A percentile compares a stretch with the other conserved stretches of the same genome.
phyloP scores from a whole-genome alignment of 768 basidiomycete species.

The Lactarius sp. region DNA sequence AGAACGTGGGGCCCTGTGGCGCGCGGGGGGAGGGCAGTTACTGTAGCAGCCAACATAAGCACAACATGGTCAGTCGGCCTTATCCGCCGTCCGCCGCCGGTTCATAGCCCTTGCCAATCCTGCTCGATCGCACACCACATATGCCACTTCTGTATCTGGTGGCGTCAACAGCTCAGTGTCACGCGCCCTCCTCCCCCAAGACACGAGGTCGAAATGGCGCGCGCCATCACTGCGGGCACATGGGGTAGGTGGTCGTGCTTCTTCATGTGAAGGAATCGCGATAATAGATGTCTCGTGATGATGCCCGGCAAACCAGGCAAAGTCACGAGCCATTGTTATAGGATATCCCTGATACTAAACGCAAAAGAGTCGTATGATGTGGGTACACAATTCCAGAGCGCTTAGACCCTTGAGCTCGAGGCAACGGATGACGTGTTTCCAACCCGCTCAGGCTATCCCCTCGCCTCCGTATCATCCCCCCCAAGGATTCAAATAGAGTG shows the following conservation, averaged over 20 bases:
- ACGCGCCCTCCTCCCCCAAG: slow-evolving; percentile 7
- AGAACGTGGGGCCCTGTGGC: slow-evolving; percentile 18
- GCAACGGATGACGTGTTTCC: neutral
- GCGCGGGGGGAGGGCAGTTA: neutral
- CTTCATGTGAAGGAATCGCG: neutral
- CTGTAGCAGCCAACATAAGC: slow-evolving; percentile 1
- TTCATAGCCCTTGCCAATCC: slow-evolving; percentile 11
- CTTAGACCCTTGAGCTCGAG: neutral
- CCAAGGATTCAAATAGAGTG: slow-evolving; percentile 1
- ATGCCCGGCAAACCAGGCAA: neutral
- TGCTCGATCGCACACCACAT: slow-evolving; percentile 2
- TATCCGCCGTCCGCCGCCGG: neutral
- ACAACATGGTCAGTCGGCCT: neutral
- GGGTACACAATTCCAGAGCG: neutral
- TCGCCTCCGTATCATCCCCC: neutral
- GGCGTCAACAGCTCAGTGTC: neutral
- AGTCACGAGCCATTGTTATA: neutral
- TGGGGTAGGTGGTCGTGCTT: neutral
- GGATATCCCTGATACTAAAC: neutral
- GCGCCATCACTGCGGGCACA: neutral
- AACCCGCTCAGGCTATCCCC: neutral
- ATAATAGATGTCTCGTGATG: neutral
- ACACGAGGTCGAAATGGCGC: neutral
- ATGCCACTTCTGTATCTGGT: neutral
- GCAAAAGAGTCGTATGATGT: neutral